A percentile compares a stretch with the other conserved stretches of the same genome.
Conservation (phyloP, 305 asterid species). For the Andrographis paniculata region DNA sequence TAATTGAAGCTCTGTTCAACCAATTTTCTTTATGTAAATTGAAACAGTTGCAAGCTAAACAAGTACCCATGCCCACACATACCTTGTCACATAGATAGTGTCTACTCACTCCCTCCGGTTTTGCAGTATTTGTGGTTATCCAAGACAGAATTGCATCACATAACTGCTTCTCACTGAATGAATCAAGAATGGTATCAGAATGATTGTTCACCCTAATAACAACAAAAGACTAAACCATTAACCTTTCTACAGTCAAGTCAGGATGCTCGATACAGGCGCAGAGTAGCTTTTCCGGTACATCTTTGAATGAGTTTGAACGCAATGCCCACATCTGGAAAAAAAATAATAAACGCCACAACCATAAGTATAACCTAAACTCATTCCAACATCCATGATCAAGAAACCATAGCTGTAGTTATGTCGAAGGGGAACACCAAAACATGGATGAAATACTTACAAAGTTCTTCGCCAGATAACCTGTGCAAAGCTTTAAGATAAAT, state of each 20-base stretch:
- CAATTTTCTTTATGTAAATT: background rate
- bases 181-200: conserved; percentile 22
- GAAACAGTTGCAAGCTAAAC: background rate
- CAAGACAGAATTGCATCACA: conserved; percentile 66
- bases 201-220: conserved; percentile 5
- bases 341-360: too few species aligned
- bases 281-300: conserved; percentile 46
- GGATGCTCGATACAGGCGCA: conserved; percentile 53
- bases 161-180: conserved; percentile 65
- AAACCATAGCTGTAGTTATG: conserved; percentile 2
- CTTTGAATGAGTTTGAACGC: conserved; percentile 41
- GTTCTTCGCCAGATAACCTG: conserved; percentile 69
- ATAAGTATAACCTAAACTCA: conserved; percentile 9
- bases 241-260: conserved; percentile 78
- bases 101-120: conserved; percentile 28
- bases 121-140: conserved; percentile 38
- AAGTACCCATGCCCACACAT: conserved; percentile 21
- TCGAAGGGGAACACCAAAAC: conserved; percentile 11
- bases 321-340: conserved; percentile 77
- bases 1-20: background rate
- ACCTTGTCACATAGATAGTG: conserved; percentile 43
- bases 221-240: conserved; percentile 16
- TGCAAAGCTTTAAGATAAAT: conserved; percentile 41
- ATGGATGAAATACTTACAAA: conserved; percentile 53
- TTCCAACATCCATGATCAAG: conserved; percentile 11